Conservation (phyloP, 2,329 filamentous ascomycete genomes). For the Tympanopsis confertula region DNA sequence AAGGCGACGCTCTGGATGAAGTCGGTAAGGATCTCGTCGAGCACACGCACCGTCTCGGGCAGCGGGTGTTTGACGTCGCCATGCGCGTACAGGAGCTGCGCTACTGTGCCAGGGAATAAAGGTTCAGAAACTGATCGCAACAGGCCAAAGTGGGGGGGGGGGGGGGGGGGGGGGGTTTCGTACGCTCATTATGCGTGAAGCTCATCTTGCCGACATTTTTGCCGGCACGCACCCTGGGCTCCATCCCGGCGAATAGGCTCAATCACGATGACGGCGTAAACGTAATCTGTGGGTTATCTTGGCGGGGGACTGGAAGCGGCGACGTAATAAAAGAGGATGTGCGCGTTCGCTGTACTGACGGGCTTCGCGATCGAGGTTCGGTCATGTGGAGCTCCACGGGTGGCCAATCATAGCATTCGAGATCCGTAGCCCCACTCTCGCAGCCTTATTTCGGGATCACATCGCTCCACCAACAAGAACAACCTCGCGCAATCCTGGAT, state of each 20-base stretch:
- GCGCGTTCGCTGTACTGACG: too few relatives aligned
- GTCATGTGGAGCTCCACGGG: too few relatives aligned
- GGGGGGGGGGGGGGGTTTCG: conserved; percentile 13
- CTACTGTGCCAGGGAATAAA: conserved; percentile 34
- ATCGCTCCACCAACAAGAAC: too few relatives aligned
- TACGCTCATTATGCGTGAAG: conserved; percentile 62
- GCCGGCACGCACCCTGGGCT: conserved; percentile 65
- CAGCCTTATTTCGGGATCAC: too few relatives aligned
- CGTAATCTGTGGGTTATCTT: conserved; percentile 1
- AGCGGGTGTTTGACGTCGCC: conserved; percentile 71
- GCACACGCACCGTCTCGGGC: conserved; percentile 69
- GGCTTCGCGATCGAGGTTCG: too few relatives aligned
- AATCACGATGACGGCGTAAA: conserved; percentile 2
- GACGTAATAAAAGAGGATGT: too few relatives aligned
- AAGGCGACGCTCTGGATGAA: conserved; percentile 92
- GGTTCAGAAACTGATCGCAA: conserved; percentile 2
- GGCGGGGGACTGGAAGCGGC: not conserved
- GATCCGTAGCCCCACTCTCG: too few relatives aligned
- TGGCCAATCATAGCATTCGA: too few relatives aligned
- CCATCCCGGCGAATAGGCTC: conserved; percentile 38
- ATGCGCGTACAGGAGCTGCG: conserved; percentile 66
- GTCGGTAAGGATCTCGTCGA: conserved; percentile 93
- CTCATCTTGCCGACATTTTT: conserved; percentile 78
- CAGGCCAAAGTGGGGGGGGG: conserved; percentile 1
- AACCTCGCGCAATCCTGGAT: too few relatives aligned